Percentiles rank a stretch among this genome's conserved stretches.
Evolutionary conservation across 306 rosid species (phyloP).

Genomic region (Phaseolus lunatus): DNA sequence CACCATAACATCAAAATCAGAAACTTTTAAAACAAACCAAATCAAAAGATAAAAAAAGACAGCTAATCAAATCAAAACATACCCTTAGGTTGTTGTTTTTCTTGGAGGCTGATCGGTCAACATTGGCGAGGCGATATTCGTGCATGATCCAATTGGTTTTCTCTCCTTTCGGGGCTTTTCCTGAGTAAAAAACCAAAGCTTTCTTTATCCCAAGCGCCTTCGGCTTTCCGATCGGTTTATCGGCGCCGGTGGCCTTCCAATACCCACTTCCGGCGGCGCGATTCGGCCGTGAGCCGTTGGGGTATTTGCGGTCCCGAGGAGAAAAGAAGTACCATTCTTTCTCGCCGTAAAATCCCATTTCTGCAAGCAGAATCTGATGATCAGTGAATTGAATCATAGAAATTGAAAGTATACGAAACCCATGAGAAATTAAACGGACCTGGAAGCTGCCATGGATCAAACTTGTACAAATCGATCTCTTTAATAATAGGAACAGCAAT

Average conservation of each 20-base stretch:
- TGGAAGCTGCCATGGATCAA: slow-evolving; percentile 97
- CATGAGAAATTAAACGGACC: slow-evolving; percentile 51
- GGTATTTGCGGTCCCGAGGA: slow-evolving; percentile 90
- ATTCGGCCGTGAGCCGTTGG: slow-evolving; percentile 96
- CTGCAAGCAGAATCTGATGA: slow-evolving; percentile 36
- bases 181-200: slow-evolving; percentile 88
- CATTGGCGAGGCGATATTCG: slow-evolving; percentile 95
- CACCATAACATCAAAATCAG: slow-evolving; percentile 7
- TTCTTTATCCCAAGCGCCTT: slow-evolving; percentile 86
- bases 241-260: slow-evolving; percentile 99
- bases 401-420: neutral
- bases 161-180: slow-evolving; percentile 83
- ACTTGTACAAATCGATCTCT: slow-evolving; percentile 89
- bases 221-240: slow-evolving; percentile 89
- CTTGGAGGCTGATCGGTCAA: slow-evolving; percentile 80
- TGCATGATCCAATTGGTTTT: slow-evolving; percentile 99
- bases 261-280: slow-evolving; percentile 89
- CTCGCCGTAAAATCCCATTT: slow-evolving; percentile 73
- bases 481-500: slow-evolving; percentile 75
- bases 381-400: neutral
- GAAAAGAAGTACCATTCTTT: slow-evolving; percentile 98
- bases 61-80: neutral
- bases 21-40: neutral
- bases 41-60: too few species aligned
- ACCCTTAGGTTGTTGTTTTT: slow-evolving; percentile 74